Conservation (phyloP, 495 filamentous ascomycete species). For the Neurospora africana region DNA sequence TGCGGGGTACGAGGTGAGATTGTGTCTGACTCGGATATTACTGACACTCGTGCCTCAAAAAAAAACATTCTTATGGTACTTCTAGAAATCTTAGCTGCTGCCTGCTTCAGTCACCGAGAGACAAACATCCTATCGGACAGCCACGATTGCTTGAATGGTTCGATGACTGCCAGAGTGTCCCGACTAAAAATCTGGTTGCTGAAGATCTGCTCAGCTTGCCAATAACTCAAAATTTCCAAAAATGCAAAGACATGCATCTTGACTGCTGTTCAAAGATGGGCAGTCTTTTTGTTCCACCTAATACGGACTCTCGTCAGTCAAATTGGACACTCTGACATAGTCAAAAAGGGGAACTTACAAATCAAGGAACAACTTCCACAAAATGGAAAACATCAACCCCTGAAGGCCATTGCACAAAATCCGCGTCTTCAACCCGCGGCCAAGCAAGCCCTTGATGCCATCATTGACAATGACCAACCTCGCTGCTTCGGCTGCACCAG, state of each 20-base stretch:
- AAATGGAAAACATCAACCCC: slow-evolving; percentile 21
- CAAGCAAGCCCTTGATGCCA: slow-evolving; percentile 20
- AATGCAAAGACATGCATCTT: not conserved
- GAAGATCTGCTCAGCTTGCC: not conserved
- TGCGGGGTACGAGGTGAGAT: not conserved
- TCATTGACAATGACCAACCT: slow-evolving; percentile 18
- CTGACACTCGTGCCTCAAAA: not conserved
- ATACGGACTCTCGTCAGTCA: not conserved
- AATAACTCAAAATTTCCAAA: not conserved
- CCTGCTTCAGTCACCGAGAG: not conserved
- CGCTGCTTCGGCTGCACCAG: slow-evolving; percentile 17
- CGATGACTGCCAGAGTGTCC: not conserved
- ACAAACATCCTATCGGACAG: not conserved
- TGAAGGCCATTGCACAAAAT: slow-evolving; percentile 29
- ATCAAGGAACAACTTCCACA: slow-evolving; percentile 26
- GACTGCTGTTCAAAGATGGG: not conserved
- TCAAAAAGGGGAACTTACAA: slow-evolving; percentile 12
- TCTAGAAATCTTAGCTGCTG: not conserved
- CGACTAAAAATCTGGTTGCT: not conserved
- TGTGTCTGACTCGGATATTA: not conserved
- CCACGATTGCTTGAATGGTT: not conserved
- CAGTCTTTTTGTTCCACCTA: not conserved
- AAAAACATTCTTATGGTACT: not conserved
- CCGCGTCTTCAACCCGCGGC: slow-evolving; percentile 22
- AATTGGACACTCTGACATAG: not conserved